Evolutionary conservation across 2,329 filamentous ascomycete genomes (phyloP).

Genomic region (Parastagonospora nodorum): DNA sequence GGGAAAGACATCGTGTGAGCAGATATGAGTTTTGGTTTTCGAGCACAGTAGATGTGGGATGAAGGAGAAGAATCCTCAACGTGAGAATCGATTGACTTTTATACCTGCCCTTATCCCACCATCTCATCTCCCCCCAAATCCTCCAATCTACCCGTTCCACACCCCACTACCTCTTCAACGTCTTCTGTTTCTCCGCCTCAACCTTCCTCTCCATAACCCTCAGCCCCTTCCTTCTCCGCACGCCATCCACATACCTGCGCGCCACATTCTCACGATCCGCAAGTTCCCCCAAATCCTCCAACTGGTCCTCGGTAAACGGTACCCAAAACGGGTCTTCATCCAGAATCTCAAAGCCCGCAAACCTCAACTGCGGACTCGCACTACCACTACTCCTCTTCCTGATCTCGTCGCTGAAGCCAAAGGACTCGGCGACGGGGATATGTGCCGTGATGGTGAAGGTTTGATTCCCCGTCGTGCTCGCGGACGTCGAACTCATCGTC

Average conservation of each 20-base stretch:
- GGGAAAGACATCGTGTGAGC: too few species aligned
- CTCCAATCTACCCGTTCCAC: too few species aligned
- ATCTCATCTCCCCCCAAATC: too few species aligned
- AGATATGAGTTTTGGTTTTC: too few species aligned
- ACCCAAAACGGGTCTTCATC: conserved; percentile 99
- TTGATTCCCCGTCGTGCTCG: conserved; percentile 89
- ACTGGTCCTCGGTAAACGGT: conserved; percentile 91
- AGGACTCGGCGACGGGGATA: conserved; percentile 90
- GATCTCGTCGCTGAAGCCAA: conserved; percentile 96
- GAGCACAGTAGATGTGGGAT: too few species aligned
- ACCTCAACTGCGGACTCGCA: conserved; percentile 90
- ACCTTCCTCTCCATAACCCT: conserved; percentile 74
- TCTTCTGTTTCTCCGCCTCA: conserved; percentile 92
- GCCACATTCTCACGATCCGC: conserved; percentile 95
- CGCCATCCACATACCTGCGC: conserved; percentile 91
- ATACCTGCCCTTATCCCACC: too few species aligned
- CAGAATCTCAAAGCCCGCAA: conserved; percentile 88
- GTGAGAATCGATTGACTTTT: too few species aligned
- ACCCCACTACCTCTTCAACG: conserved; percentile 61
- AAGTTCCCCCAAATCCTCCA: conserved; percentile 93
- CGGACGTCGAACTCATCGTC: conserved; percentile 90
- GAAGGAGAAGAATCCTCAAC: too few species aligned
- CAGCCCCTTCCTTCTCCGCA: conserved; percentile 85
- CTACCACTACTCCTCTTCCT: conserved; percentile 90
- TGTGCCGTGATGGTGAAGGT: conserved; percentile 93